Evolutionary conservation across 768 basidiomycete genomes (phyloP), one percentile per base, ranked within the genome.

Genomic region (Galerina marginata): DNA sequence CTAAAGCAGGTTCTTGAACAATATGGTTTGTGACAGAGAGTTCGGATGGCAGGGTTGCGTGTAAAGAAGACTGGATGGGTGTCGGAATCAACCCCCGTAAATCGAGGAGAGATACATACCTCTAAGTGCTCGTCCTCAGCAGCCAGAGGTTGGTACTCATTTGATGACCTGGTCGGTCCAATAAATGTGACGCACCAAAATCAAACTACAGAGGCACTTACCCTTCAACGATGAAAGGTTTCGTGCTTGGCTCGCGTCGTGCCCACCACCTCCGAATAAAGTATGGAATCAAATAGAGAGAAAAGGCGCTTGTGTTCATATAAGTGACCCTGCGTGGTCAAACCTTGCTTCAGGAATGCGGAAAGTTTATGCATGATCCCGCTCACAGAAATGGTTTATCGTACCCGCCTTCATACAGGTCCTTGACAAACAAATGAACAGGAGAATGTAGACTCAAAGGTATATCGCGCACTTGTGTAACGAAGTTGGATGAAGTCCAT

Each of bases 401-500:
- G 67, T 88, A 96, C 44, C 92, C 93, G 39, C 73, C 78, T 48
- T 81, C 73, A 62, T 82, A 84, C 26, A 85, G 68, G 58, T 81
- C 77, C 86, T 85, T 59, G 2, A 25, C 54, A 25, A 11, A 38
- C 3, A 39, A 56, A 44, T 33, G 3, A 40, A 29, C 52, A n/a
- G 15, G 9, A 9, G 23, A 29, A 42, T 43, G 20, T 46, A 29
- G 1, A 23, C 39, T 33, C 5, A 36, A 6, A 37, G 20, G 42
- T n/a, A 23, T 53, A 40, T 53, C 36, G 51, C 74, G 45, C 60
- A 89, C 92, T 83, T 94, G 91, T 10, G 91, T 95, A 42, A 96
- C 79, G 69, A 95, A 96, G 72, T 90, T 96, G 48, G 90, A 91
- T 10, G 82, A 75, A 14, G 95, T 96, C 96, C 96, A 98, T 11